Evolutionary conservation across 2,329 filamentous ascomycete genomes (phyloP).

Genomic region (Helotiales sp.): DNA sequence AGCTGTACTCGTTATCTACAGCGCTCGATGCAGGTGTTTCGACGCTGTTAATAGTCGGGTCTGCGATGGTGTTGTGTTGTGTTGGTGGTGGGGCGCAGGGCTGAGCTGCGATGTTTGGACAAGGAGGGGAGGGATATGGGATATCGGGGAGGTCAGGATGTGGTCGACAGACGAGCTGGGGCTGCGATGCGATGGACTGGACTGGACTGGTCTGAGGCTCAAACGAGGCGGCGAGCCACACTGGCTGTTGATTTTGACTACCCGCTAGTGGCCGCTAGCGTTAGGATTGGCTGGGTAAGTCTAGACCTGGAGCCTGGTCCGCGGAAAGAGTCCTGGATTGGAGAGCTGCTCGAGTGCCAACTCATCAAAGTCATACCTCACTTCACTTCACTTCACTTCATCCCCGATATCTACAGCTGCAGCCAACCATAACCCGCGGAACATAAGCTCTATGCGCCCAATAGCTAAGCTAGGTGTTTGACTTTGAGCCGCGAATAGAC

Average conservation of each 20-base stretch:
- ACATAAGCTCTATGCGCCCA: background rate
- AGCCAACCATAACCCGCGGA: too few relatives aligned
- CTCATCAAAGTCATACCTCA: too few relatives aligned
- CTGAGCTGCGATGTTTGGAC: slow-evolving; percentile 20
- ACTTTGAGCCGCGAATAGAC: background rate
- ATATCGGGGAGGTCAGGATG: background rate
- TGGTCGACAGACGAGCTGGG: slow-evolving; percentile 7
- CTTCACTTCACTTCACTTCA: background rate
- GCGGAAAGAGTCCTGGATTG: background rate
- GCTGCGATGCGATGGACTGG: too few relatives aligned
- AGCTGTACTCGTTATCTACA: background rate
- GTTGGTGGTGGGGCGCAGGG: slow-evolving; percentile 20
- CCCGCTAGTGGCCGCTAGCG: slow-evolving; percentile 3
- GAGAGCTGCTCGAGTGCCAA: background rate
- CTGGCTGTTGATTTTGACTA: background rate
- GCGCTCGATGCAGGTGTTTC: background rate
- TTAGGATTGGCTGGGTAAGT: background rate
- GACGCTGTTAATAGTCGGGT: slow-evolving; percentile 9
- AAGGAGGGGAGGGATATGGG: too few relatives aligned
- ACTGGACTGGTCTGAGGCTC: slow-evolving; percentile 5
- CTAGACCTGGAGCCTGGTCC: background rate
- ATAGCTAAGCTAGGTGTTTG: background rate
- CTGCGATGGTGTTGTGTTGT: background rate
- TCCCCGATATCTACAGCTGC: background rate
- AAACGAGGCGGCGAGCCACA: background rate